Evolutionary conservation across 768 basidiomycete species (phyloP), one percentile per base, ranked within the genome.

Genomic region (Macrocybe gigantea): DNA sequence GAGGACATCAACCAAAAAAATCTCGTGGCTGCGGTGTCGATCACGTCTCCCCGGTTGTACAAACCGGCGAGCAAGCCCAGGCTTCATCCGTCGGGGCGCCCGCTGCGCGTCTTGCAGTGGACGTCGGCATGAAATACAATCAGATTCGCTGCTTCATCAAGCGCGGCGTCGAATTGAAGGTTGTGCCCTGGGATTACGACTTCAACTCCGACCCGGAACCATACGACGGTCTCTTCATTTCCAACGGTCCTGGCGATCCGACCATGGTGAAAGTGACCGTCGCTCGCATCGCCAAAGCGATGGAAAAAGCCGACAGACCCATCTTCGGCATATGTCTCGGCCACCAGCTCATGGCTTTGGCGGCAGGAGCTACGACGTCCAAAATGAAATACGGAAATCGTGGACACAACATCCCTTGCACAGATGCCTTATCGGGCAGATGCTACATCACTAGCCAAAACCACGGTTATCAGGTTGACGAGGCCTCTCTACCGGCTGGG

Each of bases 321-420:
- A 89, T 99, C 57, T 99, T 98, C 59, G 96, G 96, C 63, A 99
- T 99, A 61, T 98, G 96, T 71, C 82, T 99, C 34, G 96, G 96
- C 34, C 95, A 99, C 66, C 96, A 99, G 70, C 77, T 99, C 33
- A 79, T 99, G 58, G 93, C 94, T 6, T 80, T 97, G 51, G 96
- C 96, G 31, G 86, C 90, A 1, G 96, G 96, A 33, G 95, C 93
- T 5, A 79, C 75, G 52, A 98, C 96, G 5, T 91, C 90, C 34
- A 99, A 99, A 70, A 98, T 99, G 93, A 97, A 97, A 73, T 98
- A 98, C 64, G 96, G 96, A 35, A 99, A 99, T 61, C 91, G 96
- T 53, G 96, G 96, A 4, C 93, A 97, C 64, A 99, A 99, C 67
- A 92, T 99, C 61, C 96, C 96, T 3, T 98, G 95, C 64, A 98